phyloP scores from a whole-genome alignment of 345 rosid genomes.

The Boechera divaricarpa region DNA sequence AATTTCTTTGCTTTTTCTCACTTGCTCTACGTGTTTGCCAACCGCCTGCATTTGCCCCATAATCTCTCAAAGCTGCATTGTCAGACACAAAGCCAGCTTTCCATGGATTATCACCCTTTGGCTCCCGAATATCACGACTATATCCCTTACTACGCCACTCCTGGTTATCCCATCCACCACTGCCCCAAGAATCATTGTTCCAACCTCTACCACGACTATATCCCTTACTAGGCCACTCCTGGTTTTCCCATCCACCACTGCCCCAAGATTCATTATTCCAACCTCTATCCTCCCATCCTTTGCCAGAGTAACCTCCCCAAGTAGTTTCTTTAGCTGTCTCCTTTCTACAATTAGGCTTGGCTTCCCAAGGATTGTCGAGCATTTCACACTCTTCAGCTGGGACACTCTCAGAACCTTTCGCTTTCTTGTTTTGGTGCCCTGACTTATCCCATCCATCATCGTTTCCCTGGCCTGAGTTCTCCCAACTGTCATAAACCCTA shows the following conservation, averaged over 20 bases:
- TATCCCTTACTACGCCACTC: slow-evolving; percentile 24
- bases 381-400: not conserved
- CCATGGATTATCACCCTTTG: slow-evolving; percentile 46
- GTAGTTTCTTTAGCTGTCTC: slow-evolving; percentile 13
- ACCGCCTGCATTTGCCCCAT: slow-evolving; percentile 43
- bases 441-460: slow-evolving; percentile 42
- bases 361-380: slow-evolving; percentile 43
- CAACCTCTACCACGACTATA: slow-evolving; percentile 25
- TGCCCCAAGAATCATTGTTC: slow-evolving; percentile 28
- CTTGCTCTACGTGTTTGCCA: slow-evolving; percentile 38
- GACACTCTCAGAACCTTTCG: slow-evolving; percentile 23
- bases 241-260: slow-evolving; percentile 26
- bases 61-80: slow-evolving; percentile 35
- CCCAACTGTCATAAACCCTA: slow-evolving; percentile 19
- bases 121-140: slow-evolving; percentile 38
- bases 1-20: slow-evolving; percentile 33
- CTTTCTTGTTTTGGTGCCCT: slow-evolving; percentile 38
- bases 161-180: slow-evolving; percentile 29
- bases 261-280: slow-evolving; percentile 34
- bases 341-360: slow-evolving; percentile 27
- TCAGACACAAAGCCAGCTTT: slow-evolving; percentile 16
- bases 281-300: not conserved
- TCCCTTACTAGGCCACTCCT: slow-evolving; percentile 18
- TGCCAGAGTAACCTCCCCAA: slow-evolving; percentile 42
- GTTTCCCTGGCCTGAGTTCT: slow-evolving; percentile 2